phyloP scores from a whole-genome alignment of 495 filamentous ascomycete species.

The Pyrenula massariospora region DNA sequence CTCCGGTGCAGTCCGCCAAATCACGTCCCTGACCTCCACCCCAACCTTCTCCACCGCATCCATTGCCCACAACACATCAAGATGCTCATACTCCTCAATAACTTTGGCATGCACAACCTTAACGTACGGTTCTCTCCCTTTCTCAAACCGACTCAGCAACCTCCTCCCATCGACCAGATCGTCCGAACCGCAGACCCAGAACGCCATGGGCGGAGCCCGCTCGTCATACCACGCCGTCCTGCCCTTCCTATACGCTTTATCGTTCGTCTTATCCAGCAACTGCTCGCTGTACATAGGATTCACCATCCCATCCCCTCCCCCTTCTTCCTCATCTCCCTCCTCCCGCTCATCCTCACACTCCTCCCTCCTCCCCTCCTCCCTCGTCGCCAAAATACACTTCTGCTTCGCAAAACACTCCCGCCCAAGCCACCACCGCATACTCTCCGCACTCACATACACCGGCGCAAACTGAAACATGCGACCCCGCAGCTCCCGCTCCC shows the following conservation, averaged over 20 bases:
- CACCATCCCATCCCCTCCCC: slow-evolving; percentile 4
- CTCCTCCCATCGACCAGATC: slow-evolving; percentile 71
- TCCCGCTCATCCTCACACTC: slow-evolving; percentile 38
- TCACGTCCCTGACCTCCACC: slow-evolving; percentile 63
- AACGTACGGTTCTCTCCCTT: slow-evolving; percentile 73
- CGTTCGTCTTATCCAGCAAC: slow-evolving; percentile 8
- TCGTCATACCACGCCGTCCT: slow-evolving; percentile 70
- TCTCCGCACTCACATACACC: slow-evolving; percentile 80
- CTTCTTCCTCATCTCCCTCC: neutral
- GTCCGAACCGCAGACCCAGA: slow-evolving; percentile 82
- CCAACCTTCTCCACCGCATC: slow-evolving; percentile 78
- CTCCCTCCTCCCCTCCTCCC: slow-evolving; percentile 52
- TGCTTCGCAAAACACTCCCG: slow-evolving; percentile 83
- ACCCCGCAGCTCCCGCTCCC: slow-evolving; percentile 70
- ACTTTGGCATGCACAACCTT: slow-evolving; percentile 68
- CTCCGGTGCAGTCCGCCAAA: slow-evolving; percentile 62
- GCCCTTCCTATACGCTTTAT: slow-evolving; percentile 12
- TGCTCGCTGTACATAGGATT: slow-evolving; percentile 1
- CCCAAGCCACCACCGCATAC: slow-evolving; percentile 94
- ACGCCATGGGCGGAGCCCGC: slow-evolving; percentile 68
- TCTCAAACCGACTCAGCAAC: slow-evolving; percentile 61
- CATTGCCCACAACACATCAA: slow-evolving; percentile 96
- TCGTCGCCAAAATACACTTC: slow-evolving; percentile 77
- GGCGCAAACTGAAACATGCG: slow-evolving; percentile 89
- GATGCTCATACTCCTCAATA: slow-evolving; percentile 85